A percentile compares a stretch with the other conserved stretches of the same genome.
Evolutionary conservation across 257 asterid genomes (phyloP).

Genomic region (Oldenlandia corymbosa): DNA sequence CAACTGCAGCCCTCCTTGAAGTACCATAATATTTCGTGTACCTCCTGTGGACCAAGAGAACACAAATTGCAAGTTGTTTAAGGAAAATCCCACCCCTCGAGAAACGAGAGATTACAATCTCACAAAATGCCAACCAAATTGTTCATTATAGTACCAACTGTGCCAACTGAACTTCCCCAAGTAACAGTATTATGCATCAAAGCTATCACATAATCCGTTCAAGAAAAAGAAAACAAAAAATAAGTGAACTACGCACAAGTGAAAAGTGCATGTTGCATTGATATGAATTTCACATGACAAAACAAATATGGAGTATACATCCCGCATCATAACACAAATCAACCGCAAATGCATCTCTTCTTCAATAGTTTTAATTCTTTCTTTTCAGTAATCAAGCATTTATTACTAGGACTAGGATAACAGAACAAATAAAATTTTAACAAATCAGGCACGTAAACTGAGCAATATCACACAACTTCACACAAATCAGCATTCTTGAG

Average conservation of each 20-base stretch:
- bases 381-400: too few species aligned
- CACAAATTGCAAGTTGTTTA: background rate
- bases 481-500: background rate
- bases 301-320: too few species aligned
- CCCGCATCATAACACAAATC: background rate
- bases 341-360: background rate
- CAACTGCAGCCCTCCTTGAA: conserved; percentile 73
- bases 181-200: background rate
- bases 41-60: conserved; percentile 63
- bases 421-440: background rate
- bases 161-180: too few species aligned
- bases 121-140: background rate
- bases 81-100: background rate
- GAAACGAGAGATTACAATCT: background rate
- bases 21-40: conserved; percentile 94
- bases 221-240: too few species aligned
- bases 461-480: too few species aligned
- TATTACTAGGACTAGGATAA: background rate
- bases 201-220: too few species aligned
- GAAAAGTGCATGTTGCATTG: background rate
- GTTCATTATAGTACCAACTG: background rate
- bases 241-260: too few species aligned
- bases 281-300: background rate
- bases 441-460: background rate
- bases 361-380: background rate